Percentiles rank a stretch among this genome's conserved stretches.
phyloP scores from a whole-genome alignment of 805 yeast species.

The Ogataea trehaloabstinens region DNA sequence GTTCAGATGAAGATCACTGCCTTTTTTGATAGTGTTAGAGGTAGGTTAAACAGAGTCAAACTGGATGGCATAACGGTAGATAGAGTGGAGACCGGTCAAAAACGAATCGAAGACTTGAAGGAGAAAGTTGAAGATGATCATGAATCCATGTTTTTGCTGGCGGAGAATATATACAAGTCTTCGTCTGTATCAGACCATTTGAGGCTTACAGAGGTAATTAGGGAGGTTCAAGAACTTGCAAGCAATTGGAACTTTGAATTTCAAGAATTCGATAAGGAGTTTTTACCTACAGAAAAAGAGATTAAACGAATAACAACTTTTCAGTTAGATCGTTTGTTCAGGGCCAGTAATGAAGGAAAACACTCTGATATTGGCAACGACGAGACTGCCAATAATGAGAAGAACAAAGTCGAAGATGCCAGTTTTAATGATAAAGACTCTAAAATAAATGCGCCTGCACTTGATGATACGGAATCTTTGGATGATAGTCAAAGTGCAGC shows the following conservation, averaged over 20 bases:
- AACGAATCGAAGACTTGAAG: constrained; percentile 57
- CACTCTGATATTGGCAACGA: constrained; percentile 12
- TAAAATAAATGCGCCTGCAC: neutral
- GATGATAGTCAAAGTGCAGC: neutral
- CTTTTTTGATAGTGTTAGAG: constrained; percentile 72
- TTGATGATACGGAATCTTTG: neutral
- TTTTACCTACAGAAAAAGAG: constrained; percentile 89
- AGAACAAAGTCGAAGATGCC: neutral
- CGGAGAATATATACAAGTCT: constrained; percentile 51
- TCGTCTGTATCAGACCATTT: constrained; percentile 66
- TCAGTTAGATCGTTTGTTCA: constrained; percentile 73
- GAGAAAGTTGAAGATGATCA: constrained; percentile 51
- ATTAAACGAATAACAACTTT: constrained; percentile 86
- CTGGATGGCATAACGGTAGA: constrained; percentile 71
- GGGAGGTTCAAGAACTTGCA: constrained; percentile 76
- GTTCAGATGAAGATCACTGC: constrained; percentile 50
- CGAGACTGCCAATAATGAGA: constrained; percentile 4
- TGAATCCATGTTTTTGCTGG: constrained; percentile 38
- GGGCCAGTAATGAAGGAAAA: constrained; percentile 40
- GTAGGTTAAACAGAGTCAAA: constrained; percentile 74
- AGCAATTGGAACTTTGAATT: constrained; percentile 87
- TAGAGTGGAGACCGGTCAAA: constrained; percentile 65
- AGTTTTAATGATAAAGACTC: neutral
- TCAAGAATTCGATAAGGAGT: constrained; percentile 71
- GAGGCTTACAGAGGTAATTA: constrained; percentile 63